Evolutionary conservation across 2,329 filamentous ascomycete genomes (phyloP).

Genomic region (Penicillium sp.): DNA sequence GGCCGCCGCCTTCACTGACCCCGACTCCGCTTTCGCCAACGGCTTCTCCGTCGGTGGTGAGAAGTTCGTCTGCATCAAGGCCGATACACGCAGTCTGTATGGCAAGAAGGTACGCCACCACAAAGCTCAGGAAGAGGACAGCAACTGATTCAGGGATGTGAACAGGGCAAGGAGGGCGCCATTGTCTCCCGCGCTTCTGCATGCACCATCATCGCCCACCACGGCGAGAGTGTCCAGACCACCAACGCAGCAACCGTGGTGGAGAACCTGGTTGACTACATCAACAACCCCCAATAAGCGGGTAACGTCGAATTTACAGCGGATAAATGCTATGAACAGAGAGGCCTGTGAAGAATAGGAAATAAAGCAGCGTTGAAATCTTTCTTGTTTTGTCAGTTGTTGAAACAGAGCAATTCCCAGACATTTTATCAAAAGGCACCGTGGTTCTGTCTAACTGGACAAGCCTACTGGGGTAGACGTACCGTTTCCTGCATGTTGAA

Average conservation of each 20-base stretch:
- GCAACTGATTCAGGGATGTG: background rate
- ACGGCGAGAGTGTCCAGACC: conserved; percentile 67
- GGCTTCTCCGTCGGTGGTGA: conserved; percentile 72
- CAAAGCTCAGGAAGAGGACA: background rate
- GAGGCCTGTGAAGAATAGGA: conserved; percentile 21
- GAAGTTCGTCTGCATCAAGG: conserved; percentile 71
- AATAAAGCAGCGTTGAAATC: conserved; percentile 18
- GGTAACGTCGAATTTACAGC: background rate
- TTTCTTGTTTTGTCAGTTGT: background rate
- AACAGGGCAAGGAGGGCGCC: conserved; percentile 71
- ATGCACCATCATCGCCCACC: conserved; percentile 83
- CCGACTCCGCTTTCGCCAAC: conserved; percentile 46
- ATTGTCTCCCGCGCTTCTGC: conserved; percentile 80
- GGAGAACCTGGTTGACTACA: conserved; percentile 80
- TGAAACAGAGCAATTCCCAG: background rate
- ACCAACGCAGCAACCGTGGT: conserved; percentile 73
- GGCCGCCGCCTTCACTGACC: conserved; percentile 50
- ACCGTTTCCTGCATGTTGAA: background rate
- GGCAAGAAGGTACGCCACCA: conserved; percentile 66
- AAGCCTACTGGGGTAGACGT: background rate
- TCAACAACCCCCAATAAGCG: conserved; percentile 65
- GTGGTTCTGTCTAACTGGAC: background rate
- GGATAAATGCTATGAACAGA: conserved; percentile 19
- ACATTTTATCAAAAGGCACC: background rate
- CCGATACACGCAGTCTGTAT: conserved; percentile 74